Evolutionary conservation across 106 monocot species (phyloP), one percentile per base, ranked within the genome.

Genomic region (Phalaenopsis equestris): DNA sequence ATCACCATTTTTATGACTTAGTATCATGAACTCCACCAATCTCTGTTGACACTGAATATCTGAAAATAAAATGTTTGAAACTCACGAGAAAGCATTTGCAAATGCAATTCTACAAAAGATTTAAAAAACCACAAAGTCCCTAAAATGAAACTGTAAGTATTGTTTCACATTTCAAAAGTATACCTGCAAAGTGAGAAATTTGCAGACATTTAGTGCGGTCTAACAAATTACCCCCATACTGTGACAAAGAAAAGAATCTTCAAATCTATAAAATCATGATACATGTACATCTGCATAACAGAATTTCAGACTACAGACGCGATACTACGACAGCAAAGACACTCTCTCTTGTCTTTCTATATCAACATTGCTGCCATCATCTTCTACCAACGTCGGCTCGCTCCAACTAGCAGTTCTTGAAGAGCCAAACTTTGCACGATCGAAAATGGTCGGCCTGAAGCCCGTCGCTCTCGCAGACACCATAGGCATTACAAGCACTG

Each of bases 401-500:
- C 21, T 79, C 91, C 91, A 86, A 42, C 61, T 77, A 37, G 84
- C 75, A n/a, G 43, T 83, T 64, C 84, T 77, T 36, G 84, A n/a
- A 76, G 89, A 64, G 79, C 65, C 67, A 45, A 83, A 86, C 80
- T 91, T 91, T 73, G 89, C 42, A 18, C 90, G 80, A 75, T 89
- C 90, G 65, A 87, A 85, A 23, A 72, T 85, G 55, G 56, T 74
- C 76, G 87, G 91, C 86, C 89, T 90, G 75, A 94, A 94, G 8
- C 94, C 94, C 17, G 90, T 94, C 41, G 88, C 86, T 55, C 88
- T 87, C 45, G 94, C 94, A 37, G 94, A 98, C 7, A 94, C 94
- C 98, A 98, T 98, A 24, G 98, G 94, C 94, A 98, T 94, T 23
- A 86, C 94, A 47, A 94, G 85, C 67, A 93, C 92, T 6, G 98